phyloP scores from a whole-genome alignment of 163 green algal species.

The Coccomyxa subellipsoidea region DNA sequence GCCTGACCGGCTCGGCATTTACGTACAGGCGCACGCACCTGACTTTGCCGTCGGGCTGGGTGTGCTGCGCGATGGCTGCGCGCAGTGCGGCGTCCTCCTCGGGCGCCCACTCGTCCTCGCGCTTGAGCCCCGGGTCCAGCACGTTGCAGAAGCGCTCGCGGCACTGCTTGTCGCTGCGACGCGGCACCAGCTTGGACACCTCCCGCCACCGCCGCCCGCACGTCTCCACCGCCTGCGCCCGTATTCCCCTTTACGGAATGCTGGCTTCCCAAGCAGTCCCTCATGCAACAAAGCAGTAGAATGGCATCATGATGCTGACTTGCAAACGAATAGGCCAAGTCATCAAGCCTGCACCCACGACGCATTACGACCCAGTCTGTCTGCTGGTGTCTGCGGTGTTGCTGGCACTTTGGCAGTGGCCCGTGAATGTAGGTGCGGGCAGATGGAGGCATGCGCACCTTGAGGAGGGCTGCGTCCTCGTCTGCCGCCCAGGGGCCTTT shows the following conservation, averaged over 20 bases:
- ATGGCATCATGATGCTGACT: no score
- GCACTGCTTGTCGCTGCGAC: constrained; percentile 46
- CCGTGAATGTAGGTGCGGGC: neutral
- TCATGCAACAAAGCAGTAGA: no score
- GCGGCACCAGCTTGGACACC: constrained; percentile 34
- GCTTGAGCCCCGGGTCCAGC: constrained; percentile 16
- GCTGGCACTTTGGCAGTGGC: no score
- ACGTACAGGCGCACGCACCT: no score
- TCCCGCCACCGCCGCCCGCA: constrained; percentile 37
- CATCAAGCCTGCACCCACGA: no score
- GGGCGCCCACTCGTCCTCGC: neutral
- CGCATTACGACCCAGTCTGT: no score
- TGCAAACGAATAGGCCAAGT: no score
- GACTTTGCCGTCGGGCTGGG: constrained; percentile 8
- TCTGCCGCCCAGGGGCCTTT: constrained; percentile 10
- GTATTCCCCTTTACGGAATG: neutral
- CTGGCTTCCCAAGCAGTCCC: no score
- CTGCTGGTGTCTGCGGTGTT: no score
- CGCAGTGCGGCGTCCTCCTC: constrained; percentile 13
- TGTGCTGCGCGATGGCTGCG: neutral
- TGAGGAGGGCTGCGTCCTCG: constrained; percentile 15
- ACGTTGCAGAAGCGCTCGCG: constrained; percentile 44
- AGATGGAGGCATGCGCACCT: neutral
- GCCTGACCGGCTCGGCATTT: no score
- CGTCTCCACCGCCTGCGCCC: constrained; percentile 29